Evolutionary conservation across 495 filamentous ascomycete species (phyloP), one percentile per base, ranked within the genome.

Genomic region (Hypoxylon fuscum): DNA sequence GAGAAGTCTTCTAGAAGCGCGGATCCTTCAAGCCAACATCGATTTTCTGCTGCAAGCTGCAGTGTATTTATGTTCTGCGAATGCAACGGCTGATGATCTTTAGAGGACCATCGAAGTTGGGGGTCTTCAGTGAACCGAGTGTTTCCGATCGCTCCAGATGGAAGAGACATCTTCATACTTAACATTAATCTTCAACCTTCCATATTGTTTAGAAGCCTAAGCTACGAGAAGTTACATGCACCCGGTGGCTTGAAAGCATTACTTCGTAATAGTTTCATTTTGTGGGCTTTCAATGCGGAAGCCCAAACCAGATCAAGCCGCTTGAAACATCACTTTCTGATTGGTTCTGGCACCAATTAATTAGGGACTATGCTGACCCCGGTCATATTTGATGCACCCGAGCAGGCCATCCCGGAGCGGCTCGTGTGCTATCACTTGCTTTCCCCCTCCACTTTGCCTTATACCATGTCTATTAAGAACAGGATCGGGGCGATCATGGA

Each of bases 341-440:
- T 66, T 66, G 63, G 63, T 15, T 61, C 25, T 18, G 57, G 40
- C 29, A 54, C 35, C 38, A 43, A 44, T 43, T 61, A 66, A 52
- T 61, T 46, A 57, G 57, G 57, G 52, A 54, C 42, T 61, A 66
- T 61, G 63, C 63, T 5, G 21, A 66, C 57, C 63, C 63, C 15
- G 17, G 63, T 66, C 62, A 29, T 21, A 29, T 37, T 50, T 59
- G 35, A 64, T 59, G 49, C 54, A 59, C 61, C 59, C 34, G 15
- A 25, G 23, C 22, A 45, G 37, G 34, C 43, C 38, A 59, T 60
- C 63, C 63, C 52, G 56, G 63, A 48, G 57, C 63, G 51, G 63
- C 56, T 66, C 62, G 62, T 50, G 49, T 60, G 43, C 51, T 49
- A 60, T 60, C 54, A 59, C 55, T 64, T 47, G 50, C 62, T 60